Percentiles rank a stretch among this genome's conserved stretches.
Evolutionary conservation across 306 rosid genomes (phyloP).

Genomic region (Mimosa pudica): DNA sequence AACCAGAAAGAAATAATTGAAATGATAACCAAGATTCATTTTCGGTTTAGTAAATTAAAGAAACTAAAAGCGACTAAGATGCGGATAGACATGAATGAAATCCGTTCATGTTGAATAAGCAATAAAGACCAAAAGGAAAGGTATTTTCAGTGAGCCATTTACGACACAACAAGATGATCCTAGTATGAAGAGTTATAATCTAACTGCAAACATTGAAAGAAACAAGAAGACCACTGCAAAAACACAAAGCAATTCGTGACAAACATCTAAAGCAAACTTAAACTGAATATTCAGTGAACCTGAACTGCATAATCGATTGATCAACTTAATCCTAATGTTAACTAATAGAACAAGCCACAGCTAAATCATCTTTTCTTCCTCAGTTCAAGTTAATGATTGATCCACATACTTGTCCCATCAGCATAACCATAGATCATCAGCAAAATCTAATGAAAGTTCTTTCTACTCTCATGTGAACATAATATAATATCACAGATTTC

Average conservation of each 20-base stretch:
- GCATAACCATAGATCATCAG: neutral
- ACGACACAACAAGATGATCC: neutral
- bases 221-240: neutral
- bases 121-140: neutral
- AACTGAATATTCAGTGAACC: neutral
- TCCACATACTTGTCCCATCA: neutral
- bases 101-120: neutral
- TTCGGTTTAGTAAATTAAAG: neutral
- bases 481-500: neutral
- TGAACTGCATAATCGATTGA: neutral
- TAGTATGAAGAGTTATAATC: neutral
- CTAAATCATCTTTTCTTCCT: neutral
- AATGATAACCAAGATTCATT: conserved; percentile 6
- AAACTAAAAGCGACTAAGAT: neutral
- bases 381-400: neutral
- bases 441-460: neutral
- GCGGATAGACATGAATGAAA: neutral
- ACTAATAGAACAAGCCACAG: neutral
- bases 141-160: neutral
- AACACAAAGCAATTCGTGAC: neutral
- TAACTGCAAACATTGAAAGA: neutral
- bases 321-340: neutral
- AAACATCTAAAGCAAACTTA: neutral
- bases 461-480: neutral
- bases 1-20: conserved; percentile 27